Evolutionary conservation across 2,329 filamentous ascomycete genomes (phyloP), one percentile per base, ranked within the genome.

Genomic region (Septoria petroselini): DNA sequence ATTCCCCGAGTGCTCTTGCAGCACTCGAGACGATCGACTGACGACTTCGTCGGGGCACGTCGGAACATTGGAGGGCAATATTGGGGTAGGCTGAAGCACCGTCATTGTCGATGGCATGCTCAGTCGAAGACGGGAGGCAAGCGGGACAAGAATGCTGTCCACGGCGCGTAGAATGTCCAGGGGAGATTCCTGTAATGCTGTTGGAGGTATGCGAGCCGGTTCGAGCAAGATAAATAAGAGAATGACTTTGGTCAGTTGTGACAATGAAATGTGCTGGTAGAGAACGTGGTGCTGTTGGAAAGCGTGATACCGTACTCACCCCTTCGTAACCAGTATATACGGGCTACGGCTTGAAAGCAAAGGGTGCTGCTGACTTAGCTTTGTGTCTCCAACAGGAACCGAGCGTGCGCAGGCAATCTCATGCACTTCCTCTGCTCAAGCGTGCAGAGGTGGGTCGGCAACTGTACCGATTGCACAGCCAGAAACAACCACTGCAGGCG

Each of bases 221-320:
- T n/a, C n/a, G n/a, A n/a, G n/a, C n/a, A 71, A 71, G 63, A 70
- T 73, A 69, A 66, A 68, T 41, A 40, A 73, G 71, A 65, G 70
- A 73, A 70, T 70, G 70, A 71, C 69, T 70, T 60, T 54, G 58
- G 68, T 67, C 62, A 62, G 48, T 41, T 38, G 34, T 37, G 30
- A 41, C 21, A 8, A 31, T 33, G 17, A 43, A 23, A 30, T 27
- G 47, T 39, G 30, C 39, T 35, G 23, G 35, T 41, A 58, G 54
- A 43, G 57, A 58, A 47, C 41, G 55, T 48, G 46, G 12, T 37
- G 21, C 49, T 52, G 50, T 49, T n/a, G n/a, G n/a, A n/a, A n/a
- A n/a, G n/a, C n/a, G n/a, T n/a, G n/a, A n/a, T n/a, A n/a, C n/a
- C n/a, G n/a, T n/a, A n/a, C n/a, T n/a, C n/a, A n/a, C n/a, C n/a